These are phyloP conservation scores for Pyrenophora seminiperda DNA, from an alignment of 2,329 filamentous ascomycete species.

Conservation along the genomic window DNA sequence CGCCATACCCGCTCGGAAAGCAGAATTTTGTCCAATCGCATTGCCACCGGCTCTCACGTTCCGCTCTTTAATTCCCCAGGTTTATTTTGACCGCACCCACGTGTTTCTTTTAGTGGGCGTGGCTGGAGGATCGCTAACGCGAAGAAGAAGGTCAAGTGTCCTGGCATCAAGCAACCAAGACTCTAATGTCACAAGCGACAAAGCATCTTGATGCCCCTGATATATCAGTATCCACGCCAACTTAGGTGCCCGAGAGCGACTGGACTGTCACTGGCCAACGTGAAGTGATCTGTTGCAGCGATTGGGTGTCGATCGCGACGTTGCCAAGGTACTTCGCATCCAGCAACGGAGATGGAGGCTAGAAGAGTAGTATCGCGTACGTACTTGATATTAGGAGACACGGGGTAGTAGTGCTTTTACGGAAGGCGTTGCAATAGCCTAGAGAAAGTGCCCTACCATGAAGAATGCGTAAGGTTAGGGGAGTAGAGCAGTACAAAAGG, in stretches of 20 bases:
- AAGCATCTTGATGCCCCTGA: conserved; percentile 16
- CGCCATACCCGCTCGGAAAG: conserved; percentile 1
- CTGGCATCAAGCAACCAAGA: conserved; percentile 14
- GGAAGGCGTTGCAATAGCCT: conserved; percentile 1
- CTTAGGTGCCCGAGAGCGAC: conserved; percentile 3
- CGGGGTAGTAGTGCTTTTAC: conserved; percentile 2
- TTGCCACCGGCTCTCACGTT: conserved; percentile 6
- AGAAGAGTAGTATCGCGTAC: conserved; percentile 6
- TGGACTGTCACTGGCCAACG: conserved; percentile 14
- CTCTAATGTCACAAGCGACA: conserved; percentile 12
- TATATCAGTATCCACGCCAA: conserved; percentile 17
- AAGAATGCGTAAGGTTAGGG: too few species aligned
- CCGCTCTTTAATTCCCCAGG: background rate
- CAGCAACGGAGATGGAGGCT: conserved; percentile 11
- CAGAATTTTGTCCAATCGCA: conserved; percentile 4
- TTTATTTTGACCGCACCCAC: conserved; percentile 2
- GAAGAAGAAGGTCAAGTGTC: conserved; percentile 31
- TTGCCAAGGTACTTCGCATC: background rate
- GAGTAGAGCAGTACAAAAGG: conserved; percentile 13
- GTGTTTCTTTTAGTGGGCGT: conserved; percentile 7
- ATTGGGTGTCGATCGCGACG: conserved; percentile 13
- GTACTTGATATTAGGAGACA: conserved; percentile 4
- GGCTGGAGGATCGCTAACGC: conserved; percentile 22
- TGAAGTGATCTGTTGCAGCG: conserved; percentile 7
- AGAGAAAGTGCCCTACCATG: too few species aligned